Evolutionary conservation across 176 grass and related monocot species (phyloP), one percentile per base, ranked within the genome.

Genomic region (Triticum turgidum): DNA sequence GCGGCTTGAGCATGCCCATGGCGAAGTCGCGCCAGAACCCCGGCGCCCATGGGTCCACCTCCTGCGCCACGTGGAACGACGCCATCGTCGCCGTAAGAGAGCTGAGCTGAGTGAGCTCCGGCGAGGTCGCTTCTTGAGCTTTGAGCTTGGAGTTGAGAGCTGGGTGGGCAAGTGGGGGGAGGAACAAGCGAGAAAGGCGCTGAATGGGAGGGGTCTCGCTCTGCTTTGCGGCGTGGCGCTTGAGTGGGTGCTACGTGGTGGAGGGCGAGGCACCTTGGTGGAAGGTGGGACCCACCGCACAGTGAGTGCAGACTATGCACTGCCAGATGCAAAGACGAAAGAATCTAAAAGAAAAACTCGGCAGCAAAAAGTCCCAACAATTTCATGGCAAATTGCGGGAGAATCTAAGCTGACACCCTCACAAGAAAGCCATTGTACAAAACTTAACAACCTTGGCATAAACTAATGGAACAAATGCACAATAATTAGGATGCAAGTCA

Each of bases 11-110:
- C 96, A 98, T 98, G 62, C 96, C 96, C 0, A 73, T 1, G 21
- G 90, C 44, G 84, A 92, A 98, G 32, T 98, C 96, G 21, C 67
- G 79, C 96, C 93, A 98, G 89, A 98, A 98, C 29, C 86, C 73
- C 44, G 90, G 88, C 49, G 90, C 82, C 10, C 87, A 90, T 11
- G 93, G 96, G 71, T 98, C 95, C 84, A 95, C 80, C 81, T 84
- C 54, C 75, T 35, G 15, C 71, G 27, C 70, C 88, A 67, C 66
- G 21, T 69, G 18, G 54, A 29, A 52, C 54, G 81, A 21, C 11
- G 3, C 5, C 34, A 6, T 11, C 52, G 35, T 27, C 59, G 3
- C 51, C 20, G 10, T 9, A 1, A 5, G 6, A 8, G 38, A 41
- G 39, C 0, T 75, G 72, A 51, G 11, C n/a, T 47, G 71, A 73